phyloP scores from a whole-genome alignment of 495 filamentous ascomycete species.

The Haplographium delicatum region DNA sequence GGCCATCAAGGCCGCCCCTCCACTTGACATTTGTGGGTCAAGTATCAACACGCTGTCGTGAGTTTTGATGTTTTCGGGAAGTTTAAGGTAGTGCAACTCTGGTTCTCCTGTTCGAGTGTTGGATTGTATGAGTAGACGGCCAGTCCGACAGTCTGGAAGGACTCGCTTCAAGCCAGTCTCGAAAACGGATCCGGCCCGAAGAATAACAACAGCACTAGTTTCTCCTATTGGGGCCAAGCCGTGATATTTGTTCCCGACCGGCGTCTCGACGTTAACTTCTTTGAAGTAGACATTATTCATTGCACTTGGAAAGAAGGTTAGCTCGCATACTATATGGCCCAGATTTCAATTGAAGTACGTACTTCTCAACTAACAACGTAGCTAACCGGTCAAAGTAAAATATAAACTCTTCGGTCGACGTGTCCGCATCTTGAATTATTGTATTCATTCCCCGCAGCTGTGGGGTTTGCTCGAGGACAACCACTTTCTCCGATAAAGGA shows the following conservation, averaged over 20 bases:
- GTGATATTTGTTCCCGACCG: constrained; percentile 56
- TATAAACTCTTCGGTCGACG: constrained; percentile 82
- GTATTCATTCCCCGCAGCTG: constrained; percentile 87
- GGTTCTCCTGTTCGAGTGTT: constrained; percentile 80
- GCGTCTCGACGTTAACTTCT: constrained; percentile 58
- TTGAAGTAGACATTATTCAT: constrained; percentile 66
- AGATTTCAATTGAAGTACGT: constrained; percentile 18
- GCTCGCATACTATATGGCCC: neutral
- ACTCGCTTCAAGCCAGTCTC: constrained; percentile 84
- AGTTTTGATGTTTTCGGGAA: constrained; percentile 62
- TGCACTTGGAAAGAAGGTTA: constrained; percentile 45
- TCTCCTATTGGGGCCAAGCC: constrained; percentile 63
- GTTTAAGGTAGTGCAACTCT: constrained; percentile 79
- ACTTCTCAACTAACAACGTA: constrained; percentile 80
- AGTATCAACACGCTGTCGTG: constrained; percentile 80
- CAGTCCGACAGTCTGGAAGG: constrained; percentile 86
- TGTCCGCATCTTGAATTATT: constrained; percentile 76
- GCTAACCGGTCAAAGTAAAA: constrained; percentile 92
- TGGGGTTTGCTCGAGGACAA: constrained; percentile 63
- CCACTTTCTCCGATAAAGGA: constrained; percentile 66
- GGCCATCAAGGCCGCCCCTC: constrained; percentile 93
- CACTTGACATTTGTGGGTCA: constrained; percentile 90
- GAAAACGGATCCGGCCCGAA: constrained; percentile 80
- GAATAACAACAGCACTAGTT: constrained; percentile 80
- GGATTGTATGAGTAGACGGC: constrained; percentile 85